A percentile compares a stretch with the other conserved stretches of the same genome.
These are phyloP conservation scores for Bruguiera sexangula DNA, from an alignment of 345 rosid species.

Conservation along the genomic window DNA sequence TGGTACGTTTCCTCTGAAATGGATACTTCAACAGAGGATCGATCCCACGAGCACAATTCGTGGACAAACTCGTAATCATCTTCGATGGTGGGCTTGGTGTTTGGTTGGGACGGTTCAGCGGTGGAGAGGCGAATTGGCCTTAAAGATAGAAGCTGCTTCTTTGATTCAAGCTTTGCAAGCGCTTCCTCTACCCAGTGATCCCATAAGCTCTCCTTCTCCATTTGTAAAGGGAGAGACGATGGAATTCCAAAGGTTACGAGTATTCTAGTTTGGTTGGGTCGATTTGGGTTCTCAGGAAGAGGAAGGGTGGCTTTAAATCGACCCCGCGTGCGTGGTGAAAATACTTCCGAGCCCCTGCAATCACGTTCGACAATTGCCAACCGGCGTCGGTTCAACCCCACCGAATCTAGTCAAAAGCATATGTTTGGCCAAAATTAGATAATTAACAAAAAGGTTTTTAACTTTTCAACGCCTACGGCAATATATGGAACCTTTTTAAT, in stretches of 20 bases:
- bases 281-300: too few relatives aligned
- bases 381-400: too few relatives aligned
- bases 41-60: constrained; percentile 73
- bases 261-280: neutral
- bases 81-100: constrained; percentile 13
- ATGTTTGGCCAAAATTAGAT: too few relatives aligned
- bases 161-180: constrained; percentile 56
- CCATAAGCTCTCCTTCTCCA: constrained; percentile 50
- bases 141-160: constrained; percentile 67
- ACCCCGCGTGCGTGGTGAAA: too few relatives aligned
- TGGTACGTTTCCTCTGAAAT: constrained; percentile 58
- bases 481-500: too few relatives aligned
- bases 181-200: constrained; percentile 69
- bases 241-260: neutral
- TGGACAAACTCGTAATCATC: constrained; percentile 65
- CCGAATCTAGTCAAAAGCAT: too few relatives aligned
- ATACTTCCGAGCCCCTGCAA: too few relatives aligned
- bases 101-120: constrained; percentile 10
- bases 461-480: too few relatives aligned
- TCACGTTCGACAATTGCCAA: too few relatives aligned
- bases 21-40: constrained; percentile 62
- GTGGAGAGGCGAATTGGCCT: constrained; percentile 62
- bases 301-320: too few relatives aligned
- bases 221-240: neutral
- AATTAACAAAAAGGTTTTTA: too few relatives aligned